Evolutionary conservation across 116 monocot genomes (phyloP), one percentile per base, ranked within the genome.

Genomic region (Zostera marina): DNA sequence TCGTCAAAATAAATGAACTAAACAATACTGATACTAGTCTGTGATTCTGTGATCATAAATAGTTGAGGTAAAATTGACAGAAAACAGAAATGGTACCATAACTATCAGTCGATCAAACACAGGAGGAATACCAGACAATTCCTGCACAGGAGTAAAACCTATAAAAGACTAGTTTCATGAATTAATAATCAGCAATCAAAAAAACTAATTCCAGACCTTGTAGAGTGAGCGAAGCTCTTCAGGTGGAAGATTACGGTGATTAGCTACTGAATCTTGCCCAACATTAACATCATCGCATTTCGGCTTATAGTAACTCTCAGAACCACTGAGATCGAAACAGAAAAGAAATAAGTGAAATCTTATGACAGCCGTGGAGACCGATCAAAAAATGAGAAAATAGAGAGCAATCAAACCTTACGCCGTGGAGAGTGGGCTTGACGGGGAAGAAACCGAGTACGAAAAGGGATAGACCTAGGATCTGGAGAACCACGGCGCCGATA

Each of bases 381-480:
- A 25, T 59, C 5, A 10, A 39, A 47, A 16, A 25, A 15, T 20
- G n/a, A 14, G 15, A 52, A 25, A 22, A 7, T 23, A 17, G 1
- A 41, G 41, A 14, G 0, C 16, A 48, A 58, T 42, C 20, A 56
- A 11, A 94, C 94, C 94, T 94, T 25, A 77, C 54, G 19, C 94
- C 94, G 40, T 71, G 68, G 63, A 94, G 82, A 19, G 82, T 70
- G 22, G 94, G 82, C 32, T 88, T 84, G 32, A 88, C 77, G 14
- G 94, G 94, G 63, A 94, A 94, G 79, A 94, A 94, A 9, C 85
- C 88, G 52, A 74, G 42, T 24, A 80, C 54, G 67, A 94, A 94
- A 24, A 94, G 77, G 11, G 68, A 71, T 52, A 94, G 72, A 15
- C 94, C 94, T 13, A 75, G 41, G 66, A 88, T 82, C 74, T 94